Conservation (phyloP, 495 filamentous ascomycete genomes). For the Aspergillus panamensis region DNA sequence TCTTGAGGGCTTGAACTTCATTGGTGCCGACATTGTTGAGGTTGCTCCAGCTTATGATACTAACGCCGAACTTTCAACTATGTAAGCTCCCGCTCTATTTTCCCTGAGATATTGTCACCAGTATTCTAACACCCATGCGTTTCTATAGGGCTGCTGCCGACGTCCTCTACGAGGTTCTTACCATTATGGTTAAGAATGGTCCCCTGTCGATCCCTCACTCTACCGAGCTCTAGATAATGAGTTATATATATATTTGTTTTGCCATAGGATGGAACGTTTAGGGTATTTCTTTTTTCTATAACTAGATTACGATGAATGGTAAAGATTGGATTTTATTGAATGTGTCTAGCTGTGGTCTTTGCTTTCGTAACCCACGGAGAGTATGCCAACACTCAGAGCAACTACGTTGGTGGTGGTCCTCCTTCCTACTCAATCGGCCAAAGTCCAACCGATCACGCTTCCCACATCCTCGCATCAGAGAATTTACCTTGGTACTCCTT, state of each 20-base stretch:
- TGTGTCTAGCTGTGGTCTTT: no score
- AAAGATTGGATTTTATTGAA: no score
- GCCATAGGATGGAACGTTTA: no score
- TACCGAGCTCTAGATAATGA: conserved; percentile 18
- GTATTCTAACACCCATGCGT: background rate
- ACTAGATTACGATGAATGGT: no score
- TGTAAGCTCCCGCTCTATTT: conserved; percentile 29
- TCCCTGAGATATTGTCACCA: background rate
- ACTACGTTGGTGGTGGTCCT: no score
- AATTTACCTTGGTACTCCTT: no score
- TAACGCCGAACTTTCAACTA: conserved; percentile 61
- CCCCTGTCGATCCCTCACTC: conserved; percentile 34
- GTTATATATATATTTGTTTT: background rate
- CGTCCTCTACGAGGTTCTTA: conserved; percentile 62
- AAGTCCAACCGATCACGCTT: no score
- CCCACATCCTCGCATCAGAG: no score
- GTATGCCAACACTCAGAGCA: no score
- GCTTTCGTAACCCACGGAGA: no score
- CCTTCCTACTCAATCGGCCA: no score
- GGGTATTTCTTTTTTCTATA: no score
- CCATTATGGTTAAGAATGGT: conserved; percentile 63
- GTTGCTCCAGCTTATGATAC: conserved; percentile 71
- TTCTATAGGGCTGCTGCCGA: conserved; percentile 56
- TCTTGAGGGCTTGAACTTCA: conserved; percentile 67
- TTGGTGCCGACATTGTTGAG: conserved; percentile 78